A percentile compares a stretch with the other conserved stretches of the same genome.
These are phyloP conservation scores for Xylaria scruposa DNA, from an alignment of 495 filamentous ascomycete species.

Conservation along the genomic window DNA sequence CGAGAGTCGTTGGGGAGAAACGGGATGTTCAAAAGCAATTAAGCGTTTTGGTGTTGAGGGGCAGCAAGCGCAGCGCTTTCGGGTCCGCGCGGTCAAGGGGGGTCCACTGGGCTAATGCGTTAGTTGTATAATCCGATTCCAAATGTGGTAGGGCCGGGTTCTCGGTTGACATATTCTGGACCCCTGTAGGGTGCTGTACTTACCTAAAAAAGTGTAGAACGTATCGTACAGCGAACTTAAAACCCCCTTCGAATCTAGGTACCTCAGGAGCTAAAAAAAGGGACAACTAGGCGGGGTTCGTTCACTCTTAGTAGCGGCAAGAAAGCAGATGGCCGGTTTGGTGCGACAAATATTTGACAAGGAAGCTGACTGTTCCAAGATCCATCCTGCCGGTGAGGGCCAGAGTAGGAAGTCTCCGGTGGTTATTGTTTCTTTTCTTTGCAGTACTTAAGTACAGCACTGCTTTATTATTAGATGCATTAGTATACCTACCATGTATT, in stretches of 20 bases:
- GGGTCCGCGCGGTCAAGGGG: not conserved
- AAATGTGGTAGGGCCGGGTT: constrained; percentile 24
- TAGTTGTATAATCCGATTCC: constrained; percentile 11
- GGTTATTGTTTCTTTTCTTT: not conserved
- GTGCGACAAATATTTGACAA: constrained; percentile 10
- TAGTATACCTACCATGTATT: not conserved
- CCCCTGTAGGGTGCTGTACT: too few species aligned
- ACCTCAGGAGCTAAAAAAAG: constrained; percentile 1
- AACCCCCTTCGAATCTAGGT: not conserved
- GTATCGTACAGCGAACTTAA: not conserved
- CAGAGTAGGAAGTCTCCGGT: constrained; percentile 27
- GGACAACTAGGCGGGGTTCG: not conserved
- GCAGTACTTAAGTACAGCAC: too few species aligned
- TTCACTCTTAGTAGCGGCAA: not conserved
- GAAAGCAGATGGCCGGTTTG: not conserved
- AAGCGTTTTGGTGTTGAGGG: constrained; percentile 32
- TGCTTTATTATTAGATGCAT: not conserved
- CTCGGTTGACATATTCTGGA: not conserved
- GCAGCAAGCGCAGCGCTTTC: not conserved
- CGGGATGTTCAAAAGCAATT: constrained; percentile 8
- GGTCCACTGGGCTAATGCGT: constrained; percentile 18
- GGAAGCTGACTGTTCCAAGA: constrained; percentile 18
- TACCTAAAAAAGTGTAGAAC: too few species aligned
- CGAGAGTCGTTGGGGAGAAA: constrained; percentile 14
- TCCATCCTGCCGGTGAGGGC: constrained; percentile 15